Conservation (phyloP, 2,329 filamentous ascomycete species). For the Chrysoporthe deuterocubensis region DNA sequence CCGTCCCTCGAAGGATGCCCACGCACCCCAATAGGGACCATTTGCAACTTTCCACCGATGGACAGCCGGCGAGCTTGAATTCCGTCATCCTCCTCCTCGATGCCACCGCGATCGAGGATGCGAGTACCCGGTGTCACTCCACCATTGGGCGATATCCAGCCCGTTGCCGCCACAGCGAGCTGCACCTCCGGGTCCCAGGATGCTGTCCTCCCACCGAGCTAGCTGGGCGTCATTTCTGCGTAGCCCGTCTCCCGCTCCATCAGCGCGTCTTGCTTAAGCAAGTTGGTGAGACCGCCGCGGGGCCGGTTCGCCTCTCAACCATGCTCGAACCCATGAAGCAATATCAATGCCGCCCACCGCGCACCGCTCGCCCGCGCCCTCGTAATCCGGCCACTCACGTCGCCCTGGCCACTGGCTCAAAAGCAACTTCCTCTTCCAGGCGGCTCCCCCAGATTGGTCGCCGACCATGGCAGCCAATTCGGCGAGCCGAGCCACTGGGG, state of each 20-base stretch:
- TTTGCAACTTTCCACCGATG: background rate
- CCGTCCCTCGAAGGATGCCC: background rate
- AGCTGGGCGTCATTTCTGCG: no score
- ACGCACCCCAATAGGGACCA: background rate
- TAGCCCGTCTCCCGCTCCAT: no score
- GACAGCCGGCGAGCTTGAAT: background rate
- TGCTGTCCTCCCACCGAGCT: no score
- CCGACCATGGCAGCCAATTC: background rate
- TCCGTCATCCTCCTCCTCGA: conserved; percentile 1
- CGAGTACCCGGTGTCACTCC: background rate
- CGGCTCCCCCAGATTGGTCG: background rate
- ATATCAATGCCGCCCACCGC: background rate
- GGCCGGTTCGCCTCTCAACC: no score
- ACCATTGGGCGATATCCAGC: background rate
- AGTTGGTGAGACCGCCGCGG: no score
- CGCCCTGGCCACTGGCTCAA: background rate
- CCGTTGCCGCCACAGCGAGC: background rate
- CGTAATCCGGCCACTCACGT: conserved; percentile 3
- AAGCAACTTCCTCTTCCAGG: conserved; percentile 10
- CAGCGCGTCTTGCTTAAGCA: no score
- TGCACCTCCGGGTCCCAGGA: no score
- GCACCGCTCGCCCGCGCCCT: background rate
- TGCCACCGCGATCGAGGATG: background rate
- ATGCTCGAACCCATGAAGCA: background rate
- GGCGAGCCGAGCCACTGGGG: conserved; percentile 10